phyloP scores from a whole-genome alignment of 164 flowering plant genomes.

The Vitis amurensis region DNA sequence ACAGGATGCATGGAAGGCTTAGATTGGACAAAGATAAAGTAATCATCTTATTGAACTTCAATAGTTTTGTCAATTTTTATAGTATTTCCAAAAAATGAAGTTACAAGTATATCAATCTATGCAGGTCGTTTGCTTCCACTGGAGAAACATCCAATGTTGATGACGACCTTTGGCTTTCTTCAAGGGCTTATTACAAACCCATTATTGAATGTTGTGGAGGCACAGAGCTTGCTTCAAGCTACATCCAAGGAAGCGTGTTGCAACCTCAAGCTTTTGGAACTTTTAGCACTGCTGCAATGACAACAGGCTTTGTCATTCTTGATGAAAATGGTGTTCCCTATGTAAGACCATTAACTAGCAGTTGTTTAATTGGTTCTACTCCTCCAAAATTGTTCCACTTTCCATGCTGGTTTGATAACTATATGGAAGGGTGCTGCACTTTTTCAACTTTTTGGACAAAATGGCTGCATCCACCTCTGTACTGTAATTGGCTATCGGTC shows the following conservation, averaged over 20 bases:
- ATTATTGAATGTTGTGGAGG: slow-evolving; percentile 93
- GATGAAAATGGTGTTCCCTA: slow-evolving; percentile 75
- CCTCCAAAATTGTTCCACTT: too few relatives aligned
- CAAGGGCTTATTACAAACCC: slow-evolving; percentile 75
- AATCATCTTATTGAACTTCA: slow-evolving; percentile 8
- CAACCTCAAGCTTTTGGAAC: slow-evolving; percentile 96
- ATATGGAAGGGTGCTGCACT: too few relatives aligned
- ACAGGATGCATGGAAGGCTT: slow-evolving; percentile 77
- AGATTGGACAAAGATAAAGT: slow-evolving; percentile 90
- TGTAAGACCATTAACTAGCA: slow-evolving; percentile 48
- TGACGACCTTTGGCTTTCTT: slow-evolving; percentile 97
- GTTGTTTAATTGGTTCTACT: not conserved
- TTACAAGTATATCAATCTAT: not conserved
- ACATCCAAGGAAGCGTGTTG: slow-evolving; percentile 60
- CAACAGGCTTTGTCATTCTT: slow-evolving; percentile 77
- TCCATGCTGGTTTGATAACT: too few relatives aligned
- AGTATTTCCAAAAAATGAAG: not conserved
- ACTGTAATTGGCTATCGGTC: too few relatives aligned
- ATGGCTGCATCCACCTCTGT: too few relatives aligned
- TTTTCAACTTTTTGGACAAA: too few relatives aligned
- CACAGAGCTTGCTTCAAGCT: slow-evolving; percentile 81
- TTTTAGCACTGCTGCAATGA: slow-evolving; percentile 76
- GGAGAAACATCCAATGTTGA: slow-evolving; percentile 92
- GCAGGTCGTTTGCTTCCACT: slow-evolving; percentile 73
- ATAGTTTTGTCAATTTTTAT: not conserved